These are phyloP conservation scores for Thraustochytrium sp. DNA, from an alignment of 352 stramenopile species.

Conservation along the genomic window DNA sequence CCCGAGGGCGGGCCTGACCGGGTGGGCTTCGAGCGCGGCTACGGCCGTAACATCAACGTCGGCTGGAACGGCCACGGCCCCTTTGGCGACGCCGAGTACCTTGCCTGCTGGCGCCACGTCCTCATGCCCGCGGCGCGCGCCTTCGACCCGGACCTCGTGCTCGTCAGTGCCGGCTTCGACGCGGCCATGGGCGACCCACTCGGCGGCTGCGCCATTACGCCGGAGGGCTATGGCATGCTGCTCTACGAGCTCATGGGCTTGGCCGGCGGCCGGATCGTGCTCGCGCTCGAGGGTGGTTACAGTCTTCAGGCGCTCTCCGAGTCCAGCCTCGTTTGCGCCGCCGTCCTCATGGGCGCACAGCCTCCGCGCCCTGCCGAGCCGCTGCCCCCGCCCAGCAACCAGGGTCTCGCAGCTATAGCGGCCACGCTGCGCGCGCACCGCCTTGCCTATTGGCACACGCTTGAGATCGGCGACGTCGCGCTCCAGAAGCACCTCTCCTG, in stretches of 20 bases:
- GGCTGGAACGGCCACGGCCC: slow-evolving; percentile 57
- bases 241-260: slow-evolving; percentile 57
- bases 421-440: slow-evolving; percentile 15
- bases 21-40: slow-evolving; percentile 57
- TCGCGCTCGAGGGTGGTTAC: slow-evolving; percentile 66
- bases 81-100: slow-evolving; percentile 62
- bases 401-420: slow-evolving; percentile 7
- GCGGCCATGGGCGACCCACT: slow-evolving; percentile 83
- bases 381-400: background rate
- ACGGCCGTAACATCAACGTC: slow-evolving; percentile 67
- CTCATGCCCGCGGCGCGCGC: slow-evolving; percentile 74
- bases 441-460: slow-evolving; percentile 12
- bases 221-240: slow-evolving; percentile 59
- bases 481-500: background rate
- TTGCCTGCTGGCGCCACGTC: slow-evolving; percentile 58
- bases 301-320: slow-evolving; percentile 49
- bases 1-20: slow-evolving; percentile 51
- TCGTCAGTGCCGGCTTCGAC: slow-evolving; percentile 91
- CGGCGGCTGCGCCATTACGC: slow-evolving; percentile 64
- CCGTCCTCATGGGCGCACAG: slow-evolving; percentile 44
- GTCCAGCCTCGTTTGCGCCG: slow-evolving; percentile 1
- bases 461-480: background rate
- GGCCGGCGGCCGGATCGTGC: slow-evolving; percentile 57
- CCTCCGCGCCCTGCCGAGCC: background rate
- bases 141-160: slow-evolving; percentile 85